Evolutionary conservation across 2,329 filamentous ascomycete genomes (phyloP).

Genomic region (Ustilaginoidea virens): DNA sequence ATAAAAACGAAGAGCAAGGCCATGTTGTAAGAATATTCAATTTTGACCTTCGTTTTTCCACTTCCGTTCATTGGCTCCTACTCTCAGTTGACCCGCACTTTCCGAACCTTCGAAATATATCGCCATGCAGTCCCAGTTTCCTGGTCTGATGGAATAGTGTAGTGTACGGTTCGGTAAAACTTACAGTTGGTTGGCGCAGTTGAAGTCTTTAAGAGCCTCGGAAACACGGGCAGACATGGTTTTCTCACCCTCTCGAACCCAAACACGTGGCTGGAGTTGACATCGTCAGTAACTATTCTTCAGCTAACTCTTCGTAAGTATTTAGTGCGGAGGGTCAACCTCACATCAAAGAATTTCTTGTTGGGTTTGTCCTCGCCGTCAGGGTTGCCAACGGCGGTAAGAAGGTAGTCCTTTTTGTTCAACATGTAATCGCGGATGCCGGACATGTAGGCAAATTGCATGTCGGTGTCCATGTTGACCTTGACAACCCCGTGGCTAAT

Average conservation of each 20-base stretch:
- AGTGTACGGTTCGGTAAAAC: neutral
- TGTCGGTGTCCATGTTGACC: constrained; percentile 97
- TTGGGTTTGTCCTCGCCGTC: constrained; percentile 96
- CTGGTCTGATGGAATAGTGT: neutral
- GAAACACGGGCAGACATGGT: constrained; percentile 74
- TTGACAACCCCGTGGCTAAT: constrained; percentile 94
- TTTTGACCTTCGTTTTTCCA: too few species aligned
- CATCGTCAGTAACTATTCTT: neutral
- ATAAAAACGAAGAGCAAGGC: too few species aligned
- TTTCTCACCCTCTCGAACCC: constrained; percentile 96
- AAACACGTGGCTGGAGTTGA: constrained; percentile 57
- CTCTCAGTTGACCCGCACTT: too few species aligned
- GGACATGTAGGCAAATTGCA: constrained; percentile 85
- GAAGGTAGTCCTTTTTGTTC: constrained; percentile 89
- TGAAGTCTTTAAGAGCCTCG: constrained; percentile 82
- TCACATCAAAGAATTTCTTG: constrained; percentile 76
- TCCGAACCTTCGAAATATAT: too few species aligned
- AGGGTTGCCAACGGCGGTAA: constrained; percentile 80
- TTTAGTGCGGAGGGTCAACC: neutral
- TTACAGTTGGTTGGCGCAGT: constrained; percentile 29
- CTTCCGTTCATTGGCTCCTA: too few species aligned
- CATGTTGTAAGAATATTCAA: too few species aligned
- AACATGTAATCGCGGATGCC: constrained; percentile 92
- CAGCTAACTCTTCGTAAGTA: neutral
- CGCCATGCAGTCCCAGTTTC: neutral